These are phyloP conservation scores for Raddia distichophylla DNA, from an alignment of 176 grass and related monocot genomes.

Conservation along the genomic window DNA sequence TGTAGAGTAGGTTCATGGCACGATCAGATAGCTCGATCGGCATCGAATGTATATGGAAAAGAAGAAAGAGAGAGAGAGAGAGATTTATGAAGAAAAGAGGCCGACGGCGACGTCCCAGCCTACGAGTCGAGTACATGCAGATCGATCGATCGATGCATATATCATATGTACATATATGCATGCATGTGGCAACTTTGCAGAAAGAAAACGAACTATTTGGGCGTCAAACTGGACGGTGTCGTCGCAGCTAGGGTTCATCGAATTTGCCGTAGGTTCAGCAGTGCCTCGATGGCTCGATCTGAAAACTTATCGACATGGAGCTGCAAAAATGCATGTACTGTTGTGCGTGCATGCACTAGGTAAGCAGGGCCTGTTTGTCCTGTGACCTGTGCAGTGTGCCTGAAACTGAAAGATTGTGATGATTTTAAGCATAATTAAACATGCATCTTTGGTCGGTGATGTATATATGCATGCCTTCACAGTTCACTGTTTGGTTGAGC, in stretches of 20 bases:
- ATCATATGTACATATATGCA: not conserved
- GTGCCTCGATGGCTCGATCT: not conserved
- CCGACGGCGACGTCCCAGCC: not conserved
- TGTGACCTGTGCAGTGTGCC: too few species aligned
- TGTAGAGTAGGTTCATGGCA: conserved; percentile 9
- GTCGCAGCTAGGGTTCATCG: not conserved
- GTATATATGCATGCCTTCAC: too few species aligned
- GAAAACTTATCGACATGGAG: not conserved
- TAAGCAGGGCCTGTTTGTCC: too few species aligned
- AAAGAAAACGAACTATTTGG: not conserved
- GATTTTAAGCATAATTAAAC: too few species aligned
- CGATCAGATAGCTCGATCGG: not conserved
- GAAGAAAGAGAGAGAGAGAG: not conserved
- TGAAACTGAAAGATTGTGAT: too few species aligned
- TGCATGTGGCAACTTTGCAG: not conserved
- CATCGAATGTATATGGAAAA: not conserved
- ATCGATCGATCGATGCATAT: not conserved
- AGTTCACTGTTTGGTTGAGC: too few species aligned
- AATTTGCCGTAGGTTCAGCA: not conserved
- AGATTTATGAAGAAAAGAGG: conserved; percentile 8
- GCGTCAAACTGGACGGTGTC: too few species aligned
- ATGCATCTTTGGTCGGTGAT: too few species aligned
- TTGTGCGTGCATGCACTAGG: too few species aligned
- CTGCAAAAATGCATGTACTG: too few species aligned
- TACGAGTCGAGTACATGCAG: not conserved